Conservation (phyloP, 2,329 filamentous ascomycete genomes). For the Exophiala mesophila region DNA sequence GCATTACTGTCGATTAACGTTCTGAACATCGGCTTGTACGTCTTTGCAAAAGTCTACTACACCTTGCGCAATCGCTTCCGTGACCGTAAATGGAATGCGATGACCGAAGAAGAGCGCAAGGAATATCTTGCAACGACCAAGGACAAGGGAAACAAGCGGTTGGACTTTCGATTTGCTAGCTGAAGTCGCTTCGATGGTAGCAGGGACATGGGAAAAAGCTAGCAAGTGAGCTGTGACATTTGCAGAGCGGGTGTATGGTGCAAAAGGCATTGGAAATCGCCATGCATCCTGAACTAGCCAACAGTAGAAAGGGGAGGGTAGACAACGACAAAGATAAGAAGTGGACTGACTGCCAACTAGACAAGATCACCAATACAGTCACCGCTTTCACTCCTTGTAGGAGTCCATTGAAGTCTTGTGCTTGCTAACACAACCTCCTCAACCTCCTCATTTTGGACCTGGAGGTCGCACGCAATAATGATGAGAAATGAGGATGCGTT, state of each 20-base stretch:
- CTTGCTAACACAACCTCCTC: no score
- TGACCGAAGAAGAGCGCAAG: constrained; percentile 39
- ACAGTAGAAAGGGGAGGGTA: no score
- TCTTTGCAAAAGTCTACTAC: constrained; percentile 32
- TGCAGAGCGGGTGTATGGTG: not conserved
- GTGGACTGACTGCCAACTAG: no score
- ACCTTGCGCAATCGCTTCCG: constrained; percentile 29
- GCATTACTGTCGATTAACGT: constrained; percentile 25
- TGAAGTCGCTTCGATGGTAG: constrained; percentile 6
- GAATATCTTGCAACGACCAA: constrained; percentile 45
- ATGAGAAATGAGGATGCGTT: no score
- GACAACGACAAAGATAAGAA: no score
- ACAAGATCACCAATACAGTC: no score
- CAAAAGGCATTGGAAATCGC: constrained; percentile 1
- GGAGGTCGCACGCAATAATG: no score
- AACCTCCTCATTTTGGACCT: no score
- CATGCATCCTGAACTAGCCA: not conserved
- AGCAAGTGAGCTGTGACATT: no score
- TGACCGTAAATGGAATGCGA: constrained; percentile 37
- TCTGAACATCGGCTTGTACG: constrained; percentile 29
- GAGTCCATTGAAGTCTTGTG: no score
- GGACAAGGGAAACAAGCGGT: constrained; percentile 41
- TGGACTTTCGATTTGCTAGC: constrained; percentile 34
- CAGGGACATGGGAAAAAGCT: no score
- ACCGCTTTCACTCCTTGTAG: no score